phyloP scores from a whole-genome alignment of 2,329 filamentous ascomycete species.

The Fusarium scirpi region DNA sequence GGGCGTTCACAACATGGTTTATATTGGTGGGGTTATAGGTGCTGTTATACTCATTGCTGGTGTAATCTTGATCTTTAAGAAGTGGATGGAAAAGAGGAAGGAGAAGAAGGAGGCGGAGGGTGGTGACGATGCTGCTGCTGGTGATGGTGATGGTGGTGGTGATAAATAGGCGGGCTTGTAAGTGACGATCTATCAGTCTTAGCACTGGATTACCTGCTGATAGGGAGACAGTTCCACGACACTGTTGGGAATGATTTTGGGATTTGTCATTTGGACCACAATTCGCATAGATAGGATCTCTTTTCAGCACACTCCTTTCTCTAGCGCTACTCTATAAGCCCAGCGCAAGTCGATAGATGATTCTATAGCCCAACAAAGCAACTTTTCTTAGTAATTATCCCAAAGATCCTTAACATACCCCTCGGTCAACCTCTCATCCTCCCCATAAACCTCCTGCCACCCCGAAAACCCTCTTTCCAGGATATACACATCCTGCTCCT shows the following conservation, averaged over 20 bases:
- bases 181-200: fast-evolving
- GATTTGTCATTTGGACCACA: not conserved
- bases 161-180: fast-evolving
- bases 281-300: too few species aligned
- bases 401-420: constrained; percentile 88
- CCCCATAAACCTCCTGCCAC: constrained; percentile 89
- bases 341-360: too few species aligned
- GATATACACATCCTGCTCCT: constrained; percentile 79
- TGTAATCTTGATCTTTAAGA: not conserved
- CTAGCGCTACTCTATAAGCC: too few species aligned
- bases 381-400: constrained; percentile 64
- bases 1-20: not conserved
- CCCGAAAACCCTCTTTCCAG: constrained; percentile 85
- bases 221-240: not conserved
- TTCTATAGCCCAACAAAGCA: too few species aligned
- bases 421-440: constrained; percentile 84
- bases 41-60: not conserved
- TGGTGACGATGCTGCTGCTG: not conserved
- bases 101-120: not conserved
- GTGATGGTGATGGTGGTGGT: not conserved
- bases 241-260: not conserved
- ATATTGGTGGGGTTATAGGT: not conserved
- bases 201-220: not conserved
- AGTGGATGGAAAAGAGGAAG: not conserved
- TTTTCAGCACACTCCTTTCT: too few species aligned